Evolutionary conservation across 768 basidiomycete species (phyloP).

Genomic region (Suillus cothurnatus): DNA sequence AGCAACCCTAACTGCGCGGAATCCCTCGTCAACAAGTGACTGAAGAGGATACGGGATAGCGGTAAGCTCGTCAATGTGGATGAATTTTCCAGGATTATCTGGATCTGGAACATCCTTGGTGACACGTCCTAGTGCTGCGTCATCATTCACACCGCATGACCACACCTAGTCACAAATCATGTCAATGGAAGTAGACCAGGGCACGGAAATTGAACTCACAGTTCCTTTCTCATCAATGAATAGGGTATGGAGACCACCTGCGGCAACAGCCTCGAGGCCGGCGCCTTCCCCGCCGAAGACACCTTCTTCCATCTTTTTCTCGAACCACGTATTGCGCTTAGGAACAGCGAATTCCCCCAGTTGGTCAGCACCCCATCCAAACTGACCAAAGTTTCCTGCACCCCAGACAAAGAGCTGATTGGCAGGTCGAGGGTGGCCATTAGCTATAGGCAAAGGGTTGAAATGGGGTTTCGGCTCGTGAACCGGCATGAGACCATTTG

Average conservation of each 20-base stretch:
- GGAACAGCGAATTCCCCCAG: slow-evolving; percentile 78
- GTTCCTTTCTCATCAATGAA: slow-evolving; percentile 89
- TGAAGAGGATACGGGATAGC: slow-evolving; percentile 67
- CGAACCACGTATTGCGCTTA: slow-evolving; percentile 74
- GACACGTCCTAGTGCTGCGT: slow-evolving; percentile 82
- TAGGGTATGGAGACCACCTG: slow-evolving; percentile 88
- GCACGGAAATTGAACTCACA: slow-evolving; percentile 50
- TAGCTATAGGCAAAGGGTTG: slow-evolving; percentile 64
- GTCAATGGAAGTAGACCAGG: slow-evolving; percentile 6
- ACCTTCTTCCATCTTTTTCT: slow-evolving; percentile 71
- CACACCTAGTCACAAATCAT: slow-evolving; percentile 54
- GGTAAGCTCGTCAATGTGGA: slow-evolving; percentile 55
- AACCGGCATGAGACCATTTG: slow-evolving; percentile 31
- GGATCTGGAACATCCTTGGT: slow-evolving; percentile 65
- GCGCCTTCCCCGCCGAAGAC: slow-evolving; percentile 69
- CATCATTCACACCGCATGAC: slow-evolving; percentile 87
- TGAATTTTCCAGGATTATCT: slow-evolving; percentile 55
- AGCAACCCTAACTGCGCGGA: slow-evolving; percentile 80
- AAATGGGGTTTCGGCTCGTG: slow-evolving; percentile 56
- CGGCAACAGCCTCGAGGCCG: slow-evolving; percentile 80
- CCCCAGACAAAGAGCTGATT: slow-evolving; percentile 86
- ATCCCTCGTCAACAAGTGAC: slow-evolving; percentile 72
- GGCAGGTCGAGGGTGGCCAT: slow-evolving; percentile 60
- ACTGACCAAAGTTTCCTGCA: slow-evolving; percentile 92
- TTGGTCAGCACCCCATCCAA: slow-evolving; percentile 82